phyloP scores from a whole-genome alignment of 2,329 filamentous ascomycete genomes.

The Aphanocladium album region DNA sequence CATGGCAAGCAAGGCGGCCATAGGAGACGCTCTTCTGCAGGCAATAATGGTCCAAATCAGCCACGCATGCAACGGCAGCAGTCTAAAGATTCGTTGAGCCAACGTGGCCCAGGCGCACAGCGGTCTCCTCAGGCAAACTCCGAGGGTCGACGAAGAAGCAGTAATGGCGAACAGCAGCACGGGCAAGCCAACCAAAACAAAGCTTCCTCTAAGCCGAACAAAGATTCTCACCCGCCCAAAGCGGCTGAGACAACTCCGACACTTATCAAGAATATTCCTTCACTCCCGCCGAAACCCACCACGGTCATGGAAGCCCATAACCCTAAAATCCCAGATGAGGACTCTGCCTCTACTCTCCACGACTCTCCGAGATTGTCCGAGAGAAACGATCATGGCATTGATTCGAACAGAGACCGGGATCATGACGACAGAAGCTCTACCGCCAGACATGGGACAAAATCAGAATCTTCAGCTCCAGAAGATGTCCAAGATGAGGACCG shows the following conservation, averaged over 20 bases:
- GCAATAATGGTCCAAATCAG: neutral
- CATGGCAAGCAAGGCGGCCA: neutral
- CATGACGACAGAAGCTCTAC: neutral
- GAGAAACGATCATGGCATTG: neutral
- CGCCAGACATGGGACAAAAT: neutral
- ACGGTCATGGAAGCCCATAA: neutral
- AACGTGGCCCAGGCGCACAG: neutral
- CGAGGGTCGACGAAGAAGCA: neutral
- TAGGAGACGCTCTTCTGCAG: neutral
- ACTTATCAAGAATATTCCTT: neutral
- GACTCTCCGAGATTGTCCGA: neutral
- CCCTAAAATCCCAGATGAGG: neutral
- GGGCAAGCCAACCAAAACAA: neutral
- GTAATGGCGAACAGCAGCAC: neutral
- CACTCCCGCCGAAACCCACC: constrained; percentile 6
- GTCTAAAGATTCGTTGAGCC: neutral
- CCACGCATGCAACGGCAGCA: constrained; percentile 1
- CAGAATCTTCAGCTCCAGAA: neutral
- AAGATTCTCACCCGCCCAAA: neutral
- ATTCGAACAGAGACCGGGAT: neutral
- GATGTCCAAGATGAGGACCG: neutral
- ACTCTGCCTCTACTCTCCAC: too few species aligned
- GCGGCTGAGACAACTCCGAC: neutral
- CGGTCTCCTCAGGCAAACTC: neutral
- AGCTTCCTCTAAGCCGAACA: neutral